Evolutionary conservation across 768 basidiomycete genomes (phyloP).

Genomic region (Chiua virens): DNA sequence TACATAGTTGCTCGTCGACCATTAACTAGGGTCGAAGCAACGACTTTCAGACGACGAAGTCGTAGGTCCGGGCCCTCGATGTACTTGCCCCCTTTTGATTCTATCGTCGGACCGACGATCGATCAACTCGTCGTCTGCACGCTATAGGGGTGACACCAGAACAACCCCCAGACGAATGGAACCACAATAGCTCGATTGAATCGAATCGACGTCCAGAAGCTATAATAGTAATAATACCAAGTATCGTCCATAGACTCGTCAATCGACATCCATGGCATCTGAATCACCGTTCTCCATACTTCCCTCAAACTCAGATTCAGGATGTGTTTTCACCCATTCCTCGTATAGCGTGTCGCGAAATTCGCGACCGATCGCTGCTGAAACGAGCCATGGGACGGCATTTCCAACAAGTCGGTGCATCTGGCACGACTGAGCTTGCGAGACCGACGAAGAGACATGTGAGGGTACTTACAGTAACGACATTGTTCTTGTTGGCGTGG

Average conservation of each 20-base stretch:
- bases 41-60: no score
- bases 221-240: no score
- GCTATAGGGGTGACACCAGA: no score
- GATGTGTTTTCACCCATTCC: constrained; percentile 44
- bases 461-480: constrained; percentile 54
- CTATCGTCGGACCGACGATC: no score
- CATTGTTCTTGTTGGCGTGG: constrained; percentile 46
- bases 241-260: no score
- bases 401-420: constrained; percentile 84
- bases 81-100: no score
- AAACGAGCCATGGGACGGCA: constrained; percentile 70
- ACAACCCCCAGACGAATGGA: no score
- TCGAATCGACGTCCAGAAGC: no score
- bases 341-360: constrained; percentile 52
- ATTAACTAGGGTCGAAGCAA: background rate
- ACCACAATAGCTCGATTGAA: no score
- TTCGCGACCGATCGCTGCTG: constrained; percentile 62
- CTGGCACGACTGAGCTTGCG: constrained; percentile 34
- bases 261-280: constrained; percentile 35
- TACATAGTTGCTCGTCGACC: background rate
- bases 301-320: constrained; percentile 32
- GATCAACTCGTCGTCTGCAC: no score
- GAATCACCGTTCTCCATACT: constrained; percentile 8
- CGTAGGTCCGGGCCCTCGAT: no score
- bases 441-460: background rate